Evolutionary conservation across 2,329 filamentous ascomycete species (phyloP).

Genomic region (Sporothrix euskadiensis): DNA sequence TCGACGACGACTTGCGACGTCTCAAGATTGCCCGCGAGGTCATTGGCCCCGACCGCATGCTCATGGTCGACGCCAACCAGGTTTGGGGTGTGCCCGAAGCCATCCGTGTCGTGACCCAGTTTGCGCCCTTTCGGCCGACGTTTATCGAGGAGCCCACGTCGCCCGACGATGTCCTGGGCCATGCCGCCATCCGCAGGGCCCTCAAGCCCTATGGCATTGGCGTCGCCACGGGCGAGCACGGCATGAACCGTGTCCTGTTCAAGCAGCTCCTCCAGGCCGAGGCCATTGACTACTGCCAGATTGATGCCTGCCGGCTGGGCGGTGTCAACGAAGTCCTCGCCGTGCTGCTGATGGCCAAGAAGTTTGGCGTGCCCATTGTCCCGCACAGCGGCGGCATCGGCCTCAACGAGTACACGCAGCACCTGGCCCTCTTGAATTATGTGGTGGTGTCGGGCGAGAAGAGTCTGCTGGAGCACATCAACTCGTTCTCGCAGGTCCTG

Average conservation of each 20-base stretch:
- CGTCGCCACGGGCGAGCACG: conserved; percentile 92
- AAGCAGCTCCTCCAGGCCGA: conserved; percentile 82
- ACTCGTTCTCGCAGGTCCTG: conserved; percentile 40
- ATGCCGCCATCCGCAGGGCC: conserved; percentile 80
- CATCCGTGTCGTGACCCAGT: conserved; percentile 77
- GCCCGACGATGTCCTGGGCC: conserved; percentile 85
- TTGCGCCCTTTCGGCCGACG: conserved; percentile 75
- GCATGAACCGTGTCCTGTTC: conserved; percentile 91
- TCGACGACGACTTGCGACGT: conserved; percentile 71
- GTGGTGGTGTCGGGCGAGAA: conserved; percentile 87
- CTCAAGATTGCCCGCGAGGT: conserved; percentile 69
- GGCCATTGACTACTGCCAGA: conserved; percentile 84
- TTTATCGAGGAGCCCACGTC: conserved; percentile 95
- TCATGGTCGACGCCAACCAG: conserved; percentile 94
- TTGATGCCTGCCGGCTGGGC: conserved; percentile 85
- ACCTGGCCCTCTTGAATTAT: conserved; percentile 89
- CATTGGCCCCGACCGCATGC: conserved; percentile 58
- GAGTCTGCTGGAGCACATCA: conserved; percentile 90
- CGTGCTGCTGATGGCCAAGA: conserved; percentile 80
- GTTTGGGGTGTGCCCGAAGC: conserved; percentile 89
- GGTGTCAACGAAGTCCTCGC: conserved; percentile 90
- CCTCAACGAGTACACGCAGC: conserved; percentile 90
- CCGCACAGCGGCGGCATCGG: conserved; percentile 88
- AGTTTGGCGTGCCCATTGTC: conserved; percentile 77
- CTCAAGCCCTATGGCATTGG: conserved; percentile 73